Conservation (phyloP, 129 eudicot species). For the Silybum marianum region DNA sequence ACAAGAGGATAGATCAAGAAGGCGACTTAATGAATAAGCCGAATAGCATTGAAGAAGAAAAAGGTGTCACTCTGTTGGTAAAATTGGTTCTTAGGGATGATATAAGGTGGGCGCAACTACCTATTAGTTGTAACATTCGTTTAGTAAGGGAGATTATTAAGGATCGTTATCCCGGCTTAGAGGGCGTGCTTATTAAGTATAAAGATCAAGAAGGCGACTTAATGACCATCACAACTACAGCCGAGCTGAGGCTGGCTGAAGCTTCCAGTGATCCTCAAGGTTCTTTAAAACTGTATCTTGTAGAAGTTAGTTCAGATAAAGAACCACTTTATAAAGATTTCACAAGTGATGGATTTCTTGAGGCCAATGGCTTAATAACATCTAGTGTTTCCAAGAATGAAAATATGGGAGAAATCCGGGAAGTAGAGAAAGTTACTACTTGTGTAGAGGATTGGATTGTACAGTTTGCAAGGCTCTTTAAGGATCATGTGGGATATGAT, state of each 20-base stretch:
- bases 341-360: slow-evolving; percentile 20
- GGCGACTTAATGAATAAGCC: slow-evolving; percentile 39
- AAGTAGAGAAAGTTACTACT: slow-evolving; percentile 43
- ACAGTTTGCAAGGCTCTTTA: slow-evolving; percentile 82
- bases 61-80: slow-evolving; percentile 52
- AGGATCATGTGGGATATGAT: slow-evolving; percentile 88
- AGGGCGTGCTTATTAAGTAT: slow-evolving; percentile 87
- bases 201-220: slow-evolving; percentile 92
- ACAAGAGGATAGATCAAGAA: slow-evolving; percentile 39
- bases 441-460: slow-evolving; percentile 84
- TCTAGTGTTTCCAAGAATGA: slow-evolving; percentile 38
- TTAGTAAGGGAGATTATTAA: slow-evolving; percentile 76
- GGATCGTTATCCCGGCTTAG: slow-evolving; percentile 79
- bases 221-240: slow-evolving; percentile 88
- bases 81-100: slow-evolving; percentile 86
- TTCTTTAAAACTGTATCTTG: slow-evolving; percentile 65
- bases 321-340: slow-evolving; percentile 72
- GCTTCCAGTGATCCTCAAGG: slow-evolving; percentile 57
- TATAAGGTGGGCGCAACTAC: slow-evolving; percentile 85
- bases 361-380: slow-evolving; percentile 31
- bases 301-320: slow-evolving; percentile 73
- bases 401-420: slow-evolving; percentile 25
- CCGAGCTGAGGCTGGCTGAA: slow-evolving; percentile 85
- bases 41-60: slow-evolving; percentile 54
- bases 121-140: slow-evolving; percentile 54